Evolutionary conservation across 139 green algal species (phyloP).

Genomic region (Chlamydomonas schloesseri): DNA sequence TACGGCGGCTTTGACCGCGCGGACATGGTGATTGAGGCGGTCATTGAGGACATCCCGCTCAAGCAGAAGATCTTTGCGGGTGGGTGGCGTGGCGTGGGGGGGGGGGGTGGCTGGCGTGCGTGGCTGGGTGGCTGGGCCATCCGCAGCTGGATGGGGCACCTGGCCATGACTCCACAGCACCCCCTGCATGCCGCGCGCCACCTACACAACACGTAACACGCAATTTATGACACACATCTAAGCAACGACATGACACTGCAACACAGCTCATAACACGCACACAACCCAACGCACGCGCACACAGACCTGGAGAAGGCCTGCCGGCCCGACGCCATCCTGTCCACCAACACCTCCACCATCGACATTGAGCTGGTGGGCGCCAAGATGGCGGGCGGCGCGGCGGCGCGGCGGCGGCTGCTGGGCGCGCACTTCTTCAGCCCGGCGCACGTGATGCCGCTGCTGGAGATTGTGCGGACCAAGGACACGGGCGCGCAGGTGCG

Average conservation of each 20-base stretch:
- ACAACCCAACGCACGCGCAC: no score
- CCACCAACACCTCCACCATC: conserved; percentile 99
- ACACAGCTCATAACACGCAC: no score
- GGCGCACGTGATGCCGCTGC: conserved; percentile 98
- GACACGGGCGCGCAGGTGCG: conserved; percentile 87
- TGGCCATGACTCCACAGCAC: no score
- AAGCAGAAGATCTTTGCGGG: conserved; percentile 94
- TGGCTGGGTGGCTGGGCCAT: no score
- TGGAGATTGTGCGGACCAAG: conserved; percentile 96
- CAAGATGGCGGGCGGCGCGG: conserved; percentile 55
- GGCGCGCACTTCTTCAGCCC: conserved; percentile 97
- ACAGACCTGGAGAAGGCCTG: conserved; percentile 83
- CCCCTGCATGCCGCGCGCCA: no score
- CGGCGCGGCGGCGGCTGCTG: conserved; percentile 83
- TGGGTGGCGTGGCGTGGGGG: background rate
- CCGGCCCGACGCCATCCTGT: conserved; percentile 88
- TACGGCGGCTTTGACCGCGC: conserved; percentile 86
- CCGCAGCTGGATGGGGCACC: no score
- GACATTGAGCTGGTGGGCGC: conserved; percentile 89
- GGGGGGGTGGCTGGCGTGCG: no score
- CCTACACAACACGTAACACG: no score
- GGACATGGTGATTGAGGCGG: conserved; percentile 99
- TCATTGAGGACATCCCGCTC: conserved; percentile 93
- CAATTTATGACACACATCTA: no score
- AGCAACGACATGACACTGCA: no score